Conservation (phyloP, 202 grass and related monocot species). For the Eragrostis tef region DNA sequence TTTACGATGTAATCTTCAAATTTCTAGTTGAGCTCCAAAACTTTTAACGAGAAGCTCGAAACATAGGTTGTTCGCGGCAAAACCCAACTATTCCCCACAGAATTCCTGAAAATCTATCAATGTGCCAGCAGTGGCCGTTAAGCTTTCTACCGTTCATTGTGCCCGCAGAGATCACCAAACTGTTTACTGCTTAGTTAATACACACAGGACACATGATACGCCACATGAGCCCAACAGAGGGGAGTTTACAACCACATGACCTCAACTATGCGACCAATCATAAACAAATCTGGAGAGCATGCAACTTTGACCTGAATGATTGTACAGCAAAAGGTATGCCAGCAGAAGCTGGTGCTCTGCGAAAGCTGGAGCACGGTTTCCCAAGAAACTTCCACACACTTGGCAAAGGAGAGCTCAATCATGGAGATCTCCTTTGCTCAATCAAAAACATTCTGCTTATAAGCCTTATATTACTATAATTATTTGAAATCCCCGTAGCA, state of each 20-base stretch:
- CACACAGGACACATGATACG: not conserved
- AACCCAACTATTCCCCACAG: too few species aligned
- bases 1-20: too few species aligned
- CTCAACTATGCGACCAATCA: slow-evolving; percentile 25
- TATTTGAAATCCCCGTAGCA: slow-evolving; percentile 13
- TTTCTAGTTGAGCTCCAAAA: too few species aligned
- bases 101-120: not conserved
- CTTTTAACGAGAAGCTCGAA: too few species aligned
- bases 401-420: slow-evolving; percentile 42
- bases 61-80: too few species aligned
- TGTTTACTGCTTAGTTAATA: not conserved
- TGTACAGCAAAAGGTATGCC: slow-evolving; percentile 45
- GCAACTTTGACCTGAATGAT: slow-evolving; percentile 56
- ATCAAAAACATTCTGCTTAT: slow-evolving; percentile 23
- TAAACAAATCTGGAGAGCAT: slow-evolving; percentile 38
- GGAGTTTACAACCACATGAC: slow-evolving; percentile 16
- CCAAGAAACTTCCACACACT: slow-evolving; percentile 31
- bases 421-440: slow-evolving; percentile 22
- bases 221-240: slow-evolving; percentile 41
- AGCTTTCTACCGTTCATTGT: not conserved
- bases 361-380: slow-evolving; percentile 40
- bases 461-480: not conserved
- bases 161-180: not conserved
- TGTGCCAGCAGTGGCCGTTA: not conserved
- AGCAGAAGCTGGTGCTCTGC: slow-evolving; percentile 38